Percentiles rank a stretch among this genome's conserved stretches.
These are phyloP conservation scores for Dryas drummondii DNA, from an alignment of 306 rosid genomes.

Conservation along the genomic window DNA sequence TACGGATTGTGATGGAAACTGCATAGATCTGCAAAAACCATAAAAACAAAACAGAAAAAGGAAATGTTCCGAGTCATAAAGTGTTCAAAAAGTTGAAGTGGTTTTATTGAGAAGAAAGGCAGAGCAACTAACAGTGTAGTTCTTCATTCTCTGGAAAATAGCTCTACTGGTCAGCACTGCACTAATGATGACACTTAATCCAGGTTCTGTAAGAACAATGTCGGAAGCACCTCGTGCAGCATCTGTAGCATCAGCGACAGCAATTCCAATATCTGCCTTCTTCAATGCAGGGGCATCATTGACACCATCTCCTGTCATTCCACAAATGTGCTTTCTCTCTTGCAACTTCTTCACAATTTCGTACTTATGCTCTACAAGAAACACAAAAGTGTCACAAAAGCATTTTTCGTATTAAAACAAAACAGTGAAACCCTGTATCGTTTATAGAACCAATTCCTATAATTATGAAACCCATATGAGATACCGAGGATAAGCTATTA, in stretches of 20 bases:
- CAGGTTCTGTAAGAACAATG: slow-evolving; percentile 96
- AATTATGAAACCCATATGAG: too few relatives aligned
- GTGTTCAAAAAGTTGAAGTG: slow-evolving; percentile 4
- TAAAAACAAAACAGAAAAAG: slow-evolving; percentile 15
- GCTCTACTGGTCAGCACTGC: slow-evolving; percentile 97
- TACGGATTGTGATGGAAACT: slow-evolving; percentile 97
- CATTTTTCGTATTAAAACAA: neutral
- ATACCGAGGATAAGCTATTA: too few relatives aligned
- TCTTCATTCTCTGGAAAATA: slow-evolving; percentile 97
- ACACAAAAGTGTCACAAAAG: slow-evolving; percentile 19
- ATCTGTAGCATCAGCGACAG: slow-evolving; percentile 98
- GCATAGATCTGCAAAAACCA: slow-evolving; percentile 78
- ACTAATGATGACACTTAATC: slow-evolving; percentile 94
- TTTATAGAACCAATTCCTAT: neutral
- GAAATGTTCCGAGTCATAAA: neutral
- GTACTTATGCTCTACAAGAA: slow-evolving; percentile 76
- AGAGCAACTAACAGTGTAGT: slow-evolving; percentile 73
- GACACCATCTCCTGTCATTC: slow-evolving; percentile 99
- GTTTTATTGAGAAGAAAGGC: neutral
- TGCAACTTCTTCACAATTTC: slow-evolving; percentile 96
- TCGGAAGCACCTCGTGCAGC: slow-evolving; percentile 99
- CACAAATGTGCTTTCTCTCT: slow-evolving; percentile 94
- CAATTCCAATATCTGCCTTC: slow-evolving; percentile 98
- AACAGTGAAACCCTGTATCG: neutral
- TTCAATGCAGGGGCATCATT: slow-evolving; percentile 98